These are phyloP conservation scores for Asclepias syriaca DNA, from an alignment of 257 asterid genomes.

Conservation along the genomic window DNA sequence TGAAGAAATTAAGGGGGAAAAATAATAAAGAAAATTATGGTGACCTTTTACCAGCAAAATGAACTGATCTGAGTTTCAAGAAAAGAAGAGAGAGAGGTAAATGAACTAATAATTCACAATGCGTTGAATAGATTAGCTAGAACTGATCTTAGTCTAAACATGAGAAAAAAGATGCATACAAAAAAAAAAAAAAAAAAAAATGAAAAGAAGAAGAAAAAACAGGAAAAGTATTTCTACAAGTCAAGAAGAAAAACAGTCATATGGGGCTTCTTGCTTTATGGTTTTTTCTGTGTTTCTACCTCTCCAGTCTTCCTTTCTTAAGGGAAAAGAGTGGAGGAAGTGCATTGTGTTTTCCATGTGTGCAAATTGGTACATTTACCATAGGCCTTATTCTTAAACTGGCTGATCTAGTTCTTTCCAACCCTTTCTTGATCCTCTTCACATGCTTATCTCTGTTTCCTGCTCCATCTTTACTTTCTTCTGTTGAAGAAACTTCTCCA, in stretches of 20 bases:
- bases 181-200: neutral
- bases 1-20: too few relatives aligned
- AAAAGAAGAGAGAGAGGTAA: neutral
- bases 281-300: constrained; percentile 25
- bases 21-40: neutral
- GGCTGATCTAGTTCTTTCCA: constrained; percentile 59
- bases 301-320: constrained; percentile 49
- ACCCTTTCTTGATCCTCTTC: constrained; percentile 51
- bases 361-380: constrained; percentile 61
- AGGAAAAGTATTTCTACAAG: constrained; percentile 23
- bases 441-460: constrained; percentile 34
- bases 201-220: neutral
- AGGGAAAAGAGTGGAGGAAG: constrained; percentile 54
- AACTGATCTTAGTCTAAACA: constrained; percentile 12
- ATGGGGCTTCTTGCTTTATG: neutral
- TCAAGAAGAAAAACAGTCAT: neutral
- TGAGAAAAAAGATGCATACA: neutral
- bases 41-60: neutral
- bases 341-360: constrained; percentile 45
- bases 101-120: constrained; percentile 6
- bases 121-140: constrained; percentile 13
- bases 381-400: constrained; percentile 65
- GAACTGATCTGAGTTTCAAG: neutral
- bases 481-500: constrained; percentile 14
- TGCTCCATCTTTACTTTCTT: constrained; percentile 30